Evolutionary conservation across 2,329 filamentous ascomycete genomes (phyloP).

Genomic region (Penicillium hordei): DNA sequence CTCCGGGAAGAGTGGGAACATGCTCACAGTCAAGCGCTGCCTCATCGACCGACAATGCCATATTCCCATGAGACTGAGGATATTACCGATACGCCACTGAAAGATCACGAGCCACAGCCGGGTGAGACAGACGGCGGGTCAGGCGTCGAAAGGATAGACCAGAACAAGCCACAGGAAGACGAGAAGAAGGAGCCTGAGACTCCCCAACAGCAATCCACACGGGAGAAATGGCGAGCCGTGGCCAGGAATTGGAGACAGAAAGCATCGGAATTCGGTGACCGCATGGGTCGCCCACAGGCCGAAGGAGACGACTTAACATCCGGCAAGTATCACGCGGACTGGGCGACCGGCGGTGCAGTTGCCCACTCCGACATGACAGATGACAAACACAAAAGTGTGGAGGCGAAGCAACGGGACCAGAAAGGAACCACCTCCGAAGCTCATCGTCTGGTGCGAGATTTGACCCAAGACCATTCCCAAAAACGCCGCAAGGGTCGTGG

Average conservation of each 20-base stretch:
- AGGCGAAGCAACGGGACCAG: constrained; percentile 28
- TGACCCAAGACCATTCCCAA: constrained; percentile 30
- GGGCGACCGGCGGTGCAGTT: constrained; percentile 27
- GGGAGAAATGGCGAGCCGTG: constrained; percentile 2
- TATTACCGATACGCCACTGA: constrained; percentile 26
- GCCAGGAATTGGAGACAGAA: constrained; percentile 13
- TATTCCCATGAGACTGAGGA: constrained; percentile 30
- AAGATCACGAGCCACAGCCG: neutral
- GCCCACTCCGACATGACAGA: constrained; percentile 32
- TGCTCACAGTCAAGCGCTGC: constrained; percentile 7
- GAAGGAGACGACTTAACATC: constrained; percentile 30
- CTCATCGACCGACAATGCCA: constrained; percentile 20
- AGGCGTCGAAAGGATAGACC: constrained; percentile 3
- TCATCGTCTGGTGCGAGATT: constrained; percentile 34
- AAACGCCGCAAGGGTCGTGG: constrained; percentile 20
- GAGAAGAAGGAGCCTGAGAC: neutral
- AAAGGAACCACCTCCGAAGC: constrained; percentile 30
- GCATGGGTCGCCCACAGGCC: constrained; percentile 23
- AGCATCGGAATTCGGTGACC: constrained; percentile 16
- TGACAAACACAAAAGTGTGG: constrained; percentile 32
- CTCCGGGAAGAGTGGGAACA: constrained; percentile 13
- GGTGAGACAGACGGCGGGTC: neutral
- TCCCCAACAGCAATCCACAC: neutral
- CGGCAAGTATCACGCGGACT: constrained; percentile 27
- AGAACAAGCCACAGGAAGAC: neutral